These are phyloP conservation scores for Rhizomucor miehei DNA, from an alignment of 371 early-diverging fungal species.

Conservation along the genomic window DNA sequence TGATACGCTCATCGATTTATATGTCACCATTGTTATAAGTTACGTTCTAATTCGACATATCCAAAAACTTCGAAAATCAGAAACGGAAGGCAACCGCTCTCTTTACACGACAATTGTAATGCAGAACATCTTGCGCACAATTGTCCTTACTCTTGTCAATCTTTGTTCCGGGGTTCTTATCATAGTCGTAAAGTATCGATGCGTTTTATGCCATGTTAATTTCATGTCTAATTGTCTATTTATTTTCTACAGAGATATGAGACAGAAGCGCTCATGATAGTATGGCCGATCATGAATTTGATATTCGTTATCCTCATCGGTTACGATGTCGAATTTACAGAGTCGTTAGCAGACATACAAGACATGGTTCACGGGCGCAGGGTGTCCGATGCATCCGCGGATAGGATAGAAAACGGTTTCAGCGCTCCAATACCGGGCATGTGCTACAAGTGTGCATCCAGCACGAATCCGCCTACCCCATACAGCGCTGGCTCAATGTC, in stretches of 20 bases:
- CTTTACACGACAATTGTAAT: conserved; percentile 32
- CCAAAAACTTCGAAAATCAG: conserved; percentile 14
- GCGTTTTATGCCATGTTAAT: neutral
- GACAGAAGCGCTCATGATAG: conserved; percentile 19
- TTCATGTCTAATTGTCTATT: neutral
- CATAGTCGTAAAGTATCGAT: conserved; percentile 20
- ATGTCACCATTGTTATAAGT: conserved; percentile 34
- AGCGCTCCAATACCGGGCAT: no score
- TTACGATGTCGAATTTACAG: conserved; percentile 40
- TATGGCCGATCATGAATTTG: conserved; percentile 40
- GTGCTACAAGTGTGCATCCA: no score
- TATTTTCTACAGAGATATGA: neutral
- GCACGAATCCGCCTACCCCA: no score
- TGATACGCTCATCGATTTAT: conserved; percentile 38
- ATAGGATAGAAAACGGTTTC: no score
- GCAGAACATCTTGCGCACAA: conserved; percentile 33
- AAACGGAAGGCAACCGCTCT: conserved; percentile 19
- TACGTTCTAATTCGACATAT: conserved; percentile 31
- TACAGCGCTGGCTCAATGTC: no score
- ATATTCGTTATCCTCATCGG: conserved; percentile 35
- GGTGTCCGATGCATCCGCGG: neutral
- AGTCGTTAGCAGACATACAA: conserved; percentile 21
- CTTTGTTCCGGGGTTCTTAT: conserved; percentile 33
- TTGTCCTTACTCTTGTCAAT: conserved; percentile 30
- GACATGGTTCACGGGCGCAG: neutral